Evolutionary conservation across 805 yeast species (phyloP).

Genomic region (Wickerhamomyces ciferrii): DNA sequence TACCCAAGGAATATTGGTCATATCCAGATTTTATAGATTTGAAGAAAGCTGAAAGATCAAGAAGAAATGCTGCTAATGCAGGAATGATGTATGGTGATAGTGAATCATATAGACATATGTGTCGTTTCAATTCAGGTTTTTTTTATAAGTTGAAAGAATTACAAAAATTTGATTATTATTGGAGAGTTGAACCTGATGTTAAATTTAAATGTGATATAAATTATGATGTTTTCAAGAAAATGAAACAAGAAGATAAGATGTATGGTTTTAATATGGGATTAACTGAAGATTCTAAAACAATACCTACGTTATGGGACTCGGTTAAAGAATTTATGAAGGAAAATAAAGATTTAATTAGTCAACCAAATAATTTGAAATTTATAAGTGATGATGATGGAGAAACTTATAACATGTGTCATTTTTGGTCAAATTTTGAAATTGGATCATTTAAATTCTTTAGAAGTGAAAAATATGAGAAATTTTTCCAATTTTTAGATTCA

Average conservation of each 20-base stretch:
- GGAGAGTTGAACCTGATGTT: constrained; percentile 71
- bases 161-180: constrained; percentile 54
- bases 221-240: constrained; percentile 57
- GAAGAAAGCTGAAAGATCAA: constrained; percentile 33
- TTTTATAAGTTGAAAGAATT: constrained; percentile 56
- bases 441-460: constrained; percentile 67
- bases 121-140: constrained; percentile 38
- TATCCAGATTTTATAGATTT: constrained; percentile 57
- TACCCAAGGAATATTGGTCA: constrained; percentile 58
- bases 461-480: constrained; percentile 43
- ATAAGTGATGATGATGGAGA: constrained; percentile 54
- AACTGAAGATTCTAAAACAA: constrained; percentile 49
- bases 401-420: constrained; percentile 60
- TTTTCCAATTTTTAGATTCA: constrained; percentile 54
- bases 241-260: constrained; percentile 45
- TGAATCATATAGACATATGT: constrained; percentile 64
- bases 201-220: constrained; percentile 53
- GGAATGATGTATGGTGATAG: constrained; percentile 47
- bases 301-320: constrained; percentile 54
- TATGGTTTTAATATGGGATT: constrained; percentile 65
- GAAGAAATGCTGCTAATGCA: constrained; percentile 33
- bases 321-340: constrained; percentile 35
- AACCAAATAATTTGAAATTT: constrained; percentile 51
- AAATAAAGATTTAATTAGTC: constrained; percentile 30
- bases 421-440: constrained; percentile 71